phyloP scores from a whole-genome alignment of 768 basidiomycete species.

The Cystoderma amianthinum region DNA sequence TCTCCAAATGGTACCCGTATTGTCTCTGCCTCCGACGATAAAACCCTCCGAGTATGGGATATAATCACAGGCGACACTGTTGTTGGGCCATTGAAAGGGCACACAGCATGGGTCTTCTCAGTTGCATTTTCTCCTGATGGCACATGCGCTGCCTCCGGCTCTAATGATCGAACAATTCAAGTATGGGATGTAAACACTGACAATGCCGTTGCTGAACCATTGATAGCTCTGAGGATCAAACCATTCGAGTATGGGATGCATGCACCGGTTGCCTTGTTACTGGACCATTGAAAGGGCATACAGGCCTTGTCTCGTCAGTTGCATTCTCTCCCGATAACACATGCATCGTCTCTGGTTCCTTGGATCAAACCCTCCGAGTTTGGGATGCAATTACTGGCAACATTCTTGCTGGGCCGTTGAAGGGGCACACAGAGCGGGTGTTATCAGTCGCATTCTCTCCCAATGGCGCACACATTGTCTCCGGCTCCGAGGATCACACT shows the following conservation, averaged over 20 bases:
- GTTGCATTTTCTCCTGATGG: conserved; percentile 11
- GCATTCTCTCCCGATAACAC: conserved; percentile 3
- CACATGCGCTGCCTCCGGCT: conserved; percentile 7
- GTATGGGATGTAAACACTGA: conserved; percentile 6
- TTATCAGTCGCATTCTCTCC: conserved; percentile 38
- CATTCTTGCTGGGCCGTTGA: conserved; percentile 53
- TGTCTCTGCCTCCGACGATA: background rate
- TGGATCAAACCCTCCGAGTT: no score
- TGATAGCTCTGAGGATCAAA: no score
- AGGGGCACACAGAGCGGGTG: conserved; percentile 68
- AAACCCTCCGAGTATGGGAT: background rate
- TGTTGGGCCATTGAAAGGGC: no score
- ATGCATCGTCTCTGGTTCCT: no score
- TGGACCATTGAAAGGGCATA: background rate
- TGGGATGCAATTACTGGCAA: no score
- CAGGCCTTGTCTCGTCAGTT: background rate
- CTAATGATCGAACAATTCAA: conserved; percentile 6
- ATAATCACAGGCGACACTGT: no score
- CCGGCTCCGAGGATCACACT: background rate
- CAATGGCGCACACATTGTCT: background rate
- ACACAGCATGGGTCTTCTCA: no score
- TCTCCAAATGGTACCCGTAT: no score
- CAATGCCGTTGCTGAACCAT: no score
- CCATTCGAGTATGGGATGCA: no score
- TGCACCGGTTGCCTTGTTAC: background rate